Conservation (phyloP, 208 protist genomes). For the Acanthamoeba castellanii region DNA sequence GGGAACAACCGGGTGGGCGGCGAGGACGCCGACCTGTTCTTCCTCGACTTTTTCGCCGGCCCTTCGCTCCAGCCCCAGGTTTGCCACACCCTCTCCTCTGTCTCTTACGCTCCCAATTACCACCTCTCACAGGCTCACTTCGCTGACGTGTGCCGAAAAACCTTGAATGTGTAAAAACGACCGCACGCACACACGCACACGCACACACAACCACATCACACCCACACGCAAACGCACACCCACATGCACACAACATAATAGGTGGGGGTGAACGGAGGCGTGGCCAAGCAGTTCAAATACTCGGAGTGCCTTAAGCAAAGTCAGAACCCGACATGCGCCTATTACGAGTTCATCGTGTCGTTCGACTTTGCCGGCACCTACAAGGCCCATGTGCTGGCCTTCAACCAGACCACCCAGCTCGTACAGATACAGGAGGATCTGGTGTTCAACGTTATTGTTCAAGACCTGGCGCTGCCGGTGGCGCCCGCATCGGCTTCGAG, state of each 20-base stretch:
- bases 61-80: not conserved
- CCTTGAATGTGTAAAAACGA: no score
- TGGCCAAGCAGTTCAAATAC: not conserved
- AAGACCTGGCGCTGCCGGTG: not conserved
- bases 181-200: not conserved
- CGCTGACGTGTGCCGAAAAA: no score
- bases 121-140: no score
- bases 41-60: not conserved
- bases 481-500: not conserved
- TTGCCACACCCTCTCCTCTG: no score
- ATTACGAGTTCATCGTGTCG: constrained; percentile 39
- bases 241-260: no score
- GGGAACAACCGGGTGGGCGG: constrained; percentile 29
- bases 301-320: not conserved
- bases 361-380: constrained; percentile 52
- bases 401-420: not conserved
- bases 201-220: no score
- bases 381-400: not conserved
- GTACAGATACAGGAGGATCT: not conserved
- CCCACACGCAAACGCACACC: no score
- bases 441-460: constrained; percentile 17
- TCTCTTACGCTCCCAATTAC: no score
- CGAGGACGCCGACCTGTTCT: constrained; percentile 24
- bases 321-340: constrained; percentile 18
- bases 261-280: not conserved